Evolutionary conservation across 768 basidiomycete genomes (phyloP), one percentile per base, ranked within the genome.

Genomic region (Rhizopogon rudus): DNA sequence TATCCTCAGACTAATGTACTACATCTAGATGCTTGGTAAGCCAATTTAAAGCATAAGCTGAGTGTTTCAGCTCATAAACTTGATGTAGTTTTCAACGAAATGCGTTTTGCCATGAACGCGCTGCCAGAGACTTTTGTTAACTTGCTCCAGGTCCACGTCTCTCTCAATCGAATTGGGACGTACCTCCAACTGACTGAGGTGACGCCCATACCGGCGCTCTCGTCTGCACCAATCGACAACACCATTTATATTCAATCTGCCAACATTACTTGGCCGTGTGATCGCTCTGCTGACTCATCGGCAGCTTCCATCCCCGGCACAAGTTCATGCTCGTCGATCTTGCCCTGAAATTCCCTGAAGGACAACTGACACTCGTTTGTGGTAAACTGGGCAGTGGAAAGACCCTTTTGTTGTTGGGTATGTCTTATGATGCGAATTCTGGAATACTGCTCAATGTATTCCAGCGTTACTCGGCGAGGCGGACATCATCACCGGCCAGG

Each of bases 51-150:
- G 53, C 1, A 37, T 9, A 13, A 6, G 37, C 20, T 6, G 7
- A 37, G 37, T 33, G 14, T 28, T 25, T 59, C 16, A 50, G 10
- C 35, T 41, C 53, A 22, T 39, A 28, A 9, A 12, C 10, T 22
- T 39, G 29, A 29, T 33, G 53, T 64, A 83, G 92, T 96, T 17
- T 95, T 96, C 71, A 79, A 80, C 50, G 91, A 94, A 71, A 84
- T 96, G 80, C 88, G 88, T 64, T 95, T 87, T 61, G 91, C 88
- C 5, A 78, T 96, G 52, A 93, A 87, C 61, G 88, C 88, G 1
- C 79, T 97, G 5, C 94, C 94, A 0, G 93, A 95, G 68, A 93
- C 91, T 0, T 84, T 95, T 65, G 91, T 97, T 68, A 90, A 93
- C 63, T 79, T 91, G 74, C 76, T 96, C 6, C 93, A 97, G 74